These are phyloP conservation scores for Hypoxylon sp. DNA, from an alignment of 2,329 filamentous ascomycete genomes.

Conservation along the genomic window DNA sequence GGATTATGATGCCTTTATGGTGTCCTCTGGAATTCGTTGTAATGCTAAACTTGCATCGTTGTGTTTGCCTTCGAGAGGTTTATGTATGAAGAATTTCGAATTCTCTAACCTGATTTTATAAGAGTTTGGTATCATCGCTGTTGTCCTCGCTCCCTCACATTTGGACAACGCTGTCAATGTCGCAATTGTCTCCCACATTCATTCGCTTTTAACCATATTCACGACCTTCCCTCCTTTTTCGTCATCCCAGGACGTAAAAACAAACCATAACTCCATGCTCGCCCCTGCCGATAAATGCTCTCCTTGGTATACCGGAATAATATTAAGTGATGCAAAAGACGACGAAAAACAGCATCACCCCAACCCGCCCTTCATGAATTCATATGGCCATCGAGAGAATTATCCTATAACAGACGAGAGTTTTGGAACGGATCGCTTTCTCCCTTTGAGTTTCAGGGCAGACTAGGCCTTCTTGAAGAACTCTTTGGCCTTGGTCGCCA, in stretches of 20 bases:
- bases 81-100: background rate
- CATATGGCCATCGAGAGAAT: background rate
- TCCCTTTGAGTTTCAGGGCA: slow-evolving; percentile 24
- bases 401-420: background rate
- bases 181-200: background rate
- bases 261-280: slow-evolving; percentile 43
- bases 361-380: background rate
- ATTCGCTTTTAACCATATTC: slow-evolving; percentile 8
- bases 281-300: slow-evolving; percentile 9
- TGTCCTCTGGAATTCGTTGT: background rate
- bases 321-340: slow-evolving; percentile 13
- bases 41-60: background rate
- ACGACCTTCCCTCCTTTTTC: slow-evolving; percentile 3
- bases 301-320: slow-evolving; percentile 28
- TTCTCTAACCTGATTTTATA: background rate
- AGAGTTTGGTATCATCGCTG: slow-evolving; percentile 17
- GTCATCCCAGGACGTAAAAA: slow-evolving; percentile 12
- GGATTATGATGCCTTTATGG: background rate
- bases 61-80: background rate
- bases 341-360: background rate
- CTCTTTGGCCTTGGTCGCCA: slow-evolving; percentile 63
- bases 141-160: background rate
- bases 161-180: background rate
- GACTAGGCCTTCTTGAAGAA: slow-evolving; percentile 64
- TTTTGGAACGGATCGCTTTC: background rate